Evolutionary conservation across 805 yeast species (phyloP).

Genomic region (Ogataea salicorniae): DNA sequence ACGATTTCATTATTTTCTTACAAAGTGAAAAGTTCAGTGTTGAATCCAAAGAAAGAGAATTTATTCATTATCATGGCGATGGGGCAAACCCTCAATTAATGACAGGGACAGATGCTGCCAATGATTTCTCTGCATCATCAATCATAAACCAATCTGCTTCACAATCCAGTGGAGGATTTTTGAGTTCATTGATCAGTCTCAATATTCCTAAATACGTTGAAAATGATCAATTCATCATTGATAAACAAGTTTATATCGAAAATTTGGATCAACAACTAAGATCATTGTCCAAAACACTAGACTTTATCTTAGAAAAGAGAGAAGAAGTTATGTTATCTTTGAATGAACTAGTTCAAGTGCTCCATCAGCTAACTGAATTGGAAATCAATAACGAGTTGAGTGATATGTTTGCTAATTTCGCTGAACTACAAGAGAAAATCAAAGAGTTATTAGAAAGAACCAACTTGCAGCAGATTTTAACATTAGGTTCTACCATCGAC

Average conservation of each 20-base stretch:
- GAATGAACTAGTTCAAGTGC: conserved; percentile 52
- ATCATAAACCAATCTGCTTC: conserved; percentile 20
- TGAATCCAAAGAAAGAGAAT: conserved; percentile 69
- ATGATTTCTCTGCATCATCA: conserved; percentile 25
- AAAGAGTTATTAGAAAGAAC: conserved; percentile 72
- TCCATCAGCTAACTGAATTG: conserved; percentile 60
- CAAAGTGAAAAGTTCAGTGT: conserved; percentile 63
- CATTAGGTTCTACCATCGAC: conserved; percentile 81
- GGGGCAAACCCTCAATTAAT: conserved; percentile 29
- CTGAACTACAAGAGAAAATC: conserved; percentile 64
- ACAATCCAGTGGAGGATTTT: conserved; percentile 44
- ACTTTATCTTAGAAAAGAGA: conserved; percentile 68
- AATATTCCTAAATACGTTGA: conserved; percentile 63
- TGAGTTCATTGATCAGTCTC: conserved; percentile 65
- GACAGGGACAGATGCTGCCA: conserved; percentile 16
- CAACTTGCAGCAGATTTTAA: conserved; percentile 78
- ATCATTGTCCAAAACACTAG: conserved; percentile 65
- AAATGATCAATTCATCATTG: conserved; percentile 71
- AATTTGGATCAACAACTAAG: conserved; percentile 68
- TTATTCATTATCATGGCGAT: conserved; percentile 29
- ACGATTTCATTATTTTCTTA: conserved; percentile 73
- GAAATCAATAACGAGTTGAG: conserved; percentile 68
- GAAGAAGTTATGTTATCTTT: conserved; percentile 64
- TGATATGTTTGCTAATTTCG: conserved; percentile 62
- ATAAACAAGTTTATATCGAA: conserved; percentile 64